A percentile compares a stretch with the other conserved stretches of the same genome.
Evolutionary conservation across 164 flowering plant genomes (phyloP).

Genomic region (Vitis labrusca): DNA sequence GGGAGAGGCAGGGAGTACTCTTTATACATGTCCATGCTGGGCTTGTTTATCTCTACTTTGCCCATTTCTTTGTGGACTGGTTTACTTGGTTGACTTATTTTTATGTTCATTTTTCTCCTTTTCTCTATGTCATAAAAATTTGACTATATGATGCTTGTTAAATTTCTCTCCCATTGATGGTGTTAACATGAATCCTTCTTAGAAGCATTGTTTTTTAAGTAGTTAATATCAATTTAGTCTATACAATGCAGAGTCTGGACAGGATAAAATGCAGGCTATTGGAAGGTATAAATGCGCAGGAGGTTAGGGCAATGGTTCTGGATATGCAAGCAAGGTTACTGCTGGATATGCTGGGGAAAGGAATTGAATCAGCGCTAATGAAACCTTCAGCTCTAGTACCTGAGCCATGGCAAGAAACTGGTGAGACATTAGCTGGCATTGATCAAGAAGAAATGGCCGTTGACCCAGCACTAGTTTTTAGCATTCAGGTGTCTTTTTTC

Average conservation of each 20-base stretch:
- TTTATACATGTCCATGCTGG: too few relatives aligned
- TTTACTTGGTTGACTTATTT: too few relatives aligned
- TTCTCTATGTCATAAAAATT: too few relatives aligned
- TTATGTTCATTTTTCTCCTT: too few relatives aligned
- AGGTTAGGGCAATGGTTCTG: conserved; percentile 96
- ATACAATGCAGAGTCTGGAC: conserved; percentile 72
- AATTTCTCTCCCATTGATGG: too few relatives aligned
- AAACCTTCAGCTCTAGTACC: conserved; percentile 85
- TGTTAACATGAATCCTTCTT: too few relatives aligned
- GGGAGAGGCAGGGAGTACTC: too few relatives aligned
- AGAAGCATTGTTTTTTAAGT: too few relatives aligned
- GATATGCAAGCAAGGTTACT: conserved; percentile 98
- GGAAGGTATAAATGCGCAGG: conserved; percentile 98
- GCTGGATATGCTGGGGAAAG: conserved; percentile 98
- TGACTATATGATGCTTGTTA: too few relatives aligned
- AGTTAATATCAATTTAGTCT: not conserved
- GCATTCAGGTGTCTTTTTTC: conserved; percentile 68
- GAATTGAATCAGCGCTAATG: conserved; percentile 92
- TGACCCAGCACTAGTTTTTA: conserved; percentile 77
- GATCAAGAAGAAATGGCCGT: conserved; percentile 91
- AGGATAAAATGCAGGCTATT: conserved; percentile 94
- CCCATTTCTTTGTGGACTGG: too few relatives aligned
- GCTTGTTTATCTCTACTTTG: too few relatives aligned
- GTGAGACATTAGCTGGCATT: conserved; percentile 68
- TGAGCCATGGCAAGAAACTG: conserved; percentile 94